Conservation (phyloP, 495 filamentous ascomycete species). For the Mycothermus thermophilus region DNA sequence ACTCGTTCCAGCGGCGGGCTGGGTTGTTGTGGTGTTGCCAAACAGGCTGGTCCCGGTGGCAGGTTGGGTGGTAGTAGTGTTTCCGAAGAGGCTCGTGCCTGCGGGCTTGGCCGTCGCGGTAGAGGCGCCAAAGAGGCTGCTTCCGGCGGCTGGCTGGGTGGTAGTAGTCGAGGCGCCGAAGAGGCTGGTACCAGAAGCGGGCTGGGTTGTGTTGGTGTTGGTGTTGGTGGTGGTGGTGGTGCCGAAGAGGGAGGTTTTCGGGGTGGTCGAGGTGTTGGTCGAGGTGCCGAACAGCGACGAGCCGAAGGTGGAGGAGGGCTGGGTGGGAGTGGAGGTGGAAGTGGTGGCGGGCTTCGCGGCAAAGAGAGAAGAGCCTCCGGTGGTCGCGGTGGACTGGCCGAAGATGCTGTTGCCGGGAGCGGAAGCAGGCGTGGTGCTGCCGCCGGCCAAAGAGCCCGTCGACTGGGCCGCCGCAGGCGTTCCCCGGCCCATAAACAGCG, state of each 20-base stretch:
- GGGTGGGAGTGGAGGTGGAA: background rate
- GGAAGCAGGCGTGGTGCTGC: too few relatives aligned
- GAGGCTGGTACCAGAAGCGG: constrained; percentile 5
- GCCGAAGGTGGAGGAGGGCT: constrained; percentile 1
- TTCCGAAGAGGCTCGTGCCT: background rate
- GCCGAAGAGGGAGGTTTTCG: constrained; percentile 13
- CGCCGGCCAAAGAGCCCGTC: constrained; percentile 5
- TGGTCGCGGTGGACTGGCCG: constrained; percentile 1
- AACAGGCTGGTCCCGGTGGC: constrained; percentile 7
- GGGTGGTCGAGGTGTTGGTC: constrained; percentile 4
- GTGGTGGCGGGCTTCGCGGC: background rate
- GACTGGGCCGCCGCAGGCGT: constrained; percentile 7
- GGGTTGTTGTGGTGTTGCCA: constrained; percentile 6
- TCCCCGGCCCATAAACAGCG: constrained; percentile 6
- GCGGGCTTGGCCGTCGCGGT: constrained; percentile 1
- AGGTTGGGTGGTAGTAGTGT: constrained; percentile 2
- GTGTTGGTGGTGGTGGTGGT: constrained; percentile 5
- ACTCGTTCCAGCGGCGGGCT: background rate
- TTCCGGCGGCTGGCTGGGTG: constrained; percentile 1
- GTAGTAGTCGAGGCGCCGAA: constrained; percentile 8
- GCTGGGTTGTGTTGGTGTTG: constrained; percentile 1
- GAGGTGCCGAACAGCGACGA: constrained; percentile 11
- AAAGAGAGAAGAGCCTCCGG: background rate
- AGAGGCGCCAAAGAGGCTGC: background rate
- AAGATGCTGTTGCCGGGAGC: constrained; percentile 4